Base-by-base conservation (phyloP, 176 grass and related monocot species). In the Aegilops tauschii region DNA sequence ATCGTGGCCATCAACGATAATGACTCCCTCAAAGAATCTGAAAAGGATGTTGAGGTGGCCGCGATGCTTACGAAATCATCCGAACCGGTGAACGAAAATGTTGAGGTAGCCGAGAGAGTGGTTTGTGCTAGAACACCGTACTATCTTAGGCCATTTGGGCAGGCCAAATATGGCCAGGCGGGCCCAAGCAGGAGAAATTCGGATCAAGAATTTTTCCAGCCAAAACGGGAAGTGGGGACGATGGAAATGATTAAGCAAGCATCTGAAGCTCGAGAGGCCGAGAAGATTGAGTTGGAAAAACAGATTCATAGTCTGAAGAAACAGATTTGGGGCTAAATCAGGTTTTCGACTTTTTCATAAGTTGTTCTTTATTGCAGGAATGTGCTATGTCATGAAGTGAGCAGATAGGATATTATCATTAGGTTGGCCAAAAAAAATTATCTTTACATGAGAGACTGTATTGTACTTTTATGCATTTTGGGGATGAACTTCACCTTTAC, bases 111-210 rank as follows among this genome's bases (percentile, higher is more conserved):
- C 1, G 29, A 67, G 29, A 80, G 35, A 65, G 59, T 12, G 34
- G 10, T 84, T 71, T 83, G 52, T 63, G 71, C 87, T 79, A 69
- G 76, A 25, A 88, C 36, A 4, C 25, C 62, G 1, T 82, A 82
- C 58, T 81, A 87, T 77, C 71, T 82, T 30, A 77, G 47, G 59
- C n/a, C 25, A 31, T 83, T 35, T 77, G 25, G 59, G n/a, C 34
- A 28, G 11, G 12, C 3, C 8, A 64, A 61, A 73, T 67, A 73
- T 5, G 12, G 52, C 25, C 42, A 42, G 27, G 69, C 12, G 18
- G 81, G 61, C 52, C 14, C 69, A 76, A 86, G 36, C 44, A 20
- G 8, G 2, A 69, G 3, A 29, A 18, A 14, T 54, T n/a, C 9
- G 20, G 30, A 68, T 68, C 30, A 39, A 77, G 42, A n/a, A 67